These are phyloP conservation scores for Agaricus sinodeliciosus DNA, from an alignment of 768 basidiomycete genomes.

Conservation along the genomic window DNA sequence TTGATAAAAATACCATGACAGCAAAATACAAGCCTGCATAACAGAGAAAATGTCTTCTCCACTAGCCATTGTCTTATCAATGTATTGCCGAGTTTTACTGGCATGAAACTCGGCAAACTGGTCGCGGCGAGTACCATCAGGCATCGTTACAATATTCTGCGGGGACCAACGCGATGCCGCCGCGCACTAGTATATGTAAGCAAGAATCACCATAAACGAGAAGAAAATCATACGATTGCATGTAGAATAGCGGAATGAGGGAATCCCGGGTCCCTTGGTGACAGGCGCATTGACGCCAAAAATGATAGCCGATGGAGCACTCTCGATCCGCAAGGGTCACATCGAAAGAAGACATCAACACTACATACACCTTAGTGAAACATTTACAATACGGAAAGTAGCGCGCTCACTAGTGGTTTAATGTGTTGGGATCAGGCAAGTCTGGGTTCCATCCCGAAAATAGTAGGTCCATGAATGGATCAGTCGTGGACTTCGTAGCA, in stretches of 20 bases:
- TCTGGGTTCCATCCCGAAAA: conserved; percentile 84
- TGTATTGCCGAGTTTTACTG: conserved; percentile 79
- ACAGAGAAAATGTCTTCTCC: conserved; percentile 84
- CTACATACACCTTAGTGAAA: conserved; percentile 28
- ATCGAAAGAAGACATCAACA: conserved; percentile 83
- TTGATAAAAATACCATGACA: conserved; percentile 89
- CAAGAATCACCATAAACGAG: conserved; percentile 3
- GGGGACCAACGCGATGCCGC: conserved; percentile 81
- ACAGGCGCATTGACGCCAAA: conserved; percentile 69
- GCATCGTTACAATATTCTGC: conserved; percentile 54
- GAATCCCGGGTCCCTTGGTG: conserved; percentile 76
- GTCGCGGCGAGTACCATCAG: conserved; percentile 75
- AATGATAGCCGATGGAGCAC: conserved; percentile 80
- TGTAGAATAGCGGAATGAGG: conserved; percentile 88
- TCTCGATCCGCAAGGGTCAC: conserved; percentile 81
- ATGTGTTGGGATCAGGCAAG: conserved; percentile 64
- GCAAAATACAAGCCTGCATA: conserved; percentile 79
- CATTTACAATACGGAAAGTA: conserved; percentile 4
- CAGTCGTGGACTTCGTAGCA: conserved; percentile 32
- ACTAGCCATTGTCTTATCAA: conserved; percentile 86
- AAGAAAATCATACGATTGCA: conserved; percentile 60
- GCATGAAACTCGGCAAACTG: conserved; percentile 86
- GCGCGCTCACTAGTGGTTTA: conserved; percentile 68
- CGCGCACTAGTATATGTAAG: conserved; percentile 51
- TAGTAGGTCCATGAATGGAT: conserved; percentile 59